Conservation (phyloP, 257 asterid species). For the Lycium ferocissimum region DNA sequence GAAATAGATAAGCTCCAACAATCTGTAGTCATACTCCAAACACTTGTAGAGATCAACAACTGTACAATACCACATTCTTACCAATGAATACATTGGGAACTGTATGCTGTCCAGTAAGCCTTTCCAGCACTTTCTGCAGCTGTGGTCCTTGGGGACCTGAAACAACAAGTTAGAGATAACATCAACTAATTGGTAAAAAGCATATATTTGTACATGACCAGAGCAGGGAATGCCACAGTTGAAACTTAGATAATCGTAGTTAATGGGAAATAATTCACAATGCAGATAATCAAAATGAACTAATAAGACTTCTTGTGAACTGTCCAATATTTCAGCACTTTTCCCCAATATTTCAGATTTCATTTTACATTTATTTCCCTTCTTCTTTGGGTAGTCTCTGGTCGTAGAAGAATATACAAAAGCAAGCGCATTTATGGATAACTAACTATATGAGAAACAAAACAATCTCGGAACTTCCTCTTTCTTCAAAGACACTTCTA, state of each 20-base stretch:
- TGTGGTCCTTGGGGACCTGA: constrained; percentile 86
- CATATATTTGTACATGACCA: not conserved
- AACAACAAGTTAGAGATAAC: constrained; percentile 28
- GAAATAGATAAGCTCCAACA: not conserved
- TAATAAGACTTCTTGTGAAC: constrained; percentile 9
- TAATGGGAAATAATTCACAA: not conserved
- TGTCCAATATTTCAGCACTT: not conserved
- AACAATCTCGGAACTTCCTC: not conserved
- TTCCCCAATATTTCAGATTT: not conserved
- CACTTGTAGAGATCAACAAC: not conserved
- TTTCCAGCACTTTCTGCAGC: constrained; percentile 76
- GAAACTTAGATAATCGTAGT: not conserved
- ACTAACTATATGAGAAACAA: constrained; percentile 1
- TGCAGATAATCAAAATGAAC: constrained; percentile 4
- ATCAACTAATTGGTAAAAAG: not conserved
- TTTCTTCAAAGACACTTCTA: not conserved
- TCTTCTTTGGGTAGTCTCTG: constrained; percentile 14
- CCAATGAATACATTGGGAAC: constrained; percentile 98
- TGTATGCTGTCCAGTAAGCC: constrained; percentile 86
- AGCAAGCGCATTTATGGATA: not conserved
- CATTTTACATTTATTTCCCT: not conserved
- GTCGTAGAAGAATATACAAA: constrained; percentile 5
- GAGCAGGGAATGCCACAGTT: not conserved
- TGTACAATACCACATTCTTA: constrained; percentile 39
- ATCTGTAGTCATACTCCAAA: not conserved